Evolutionary conservation across 2,329 filamentous ascomycete genomes (phyloP).

Genomic region (Aspergillus ochraceoroseus): DNA sequence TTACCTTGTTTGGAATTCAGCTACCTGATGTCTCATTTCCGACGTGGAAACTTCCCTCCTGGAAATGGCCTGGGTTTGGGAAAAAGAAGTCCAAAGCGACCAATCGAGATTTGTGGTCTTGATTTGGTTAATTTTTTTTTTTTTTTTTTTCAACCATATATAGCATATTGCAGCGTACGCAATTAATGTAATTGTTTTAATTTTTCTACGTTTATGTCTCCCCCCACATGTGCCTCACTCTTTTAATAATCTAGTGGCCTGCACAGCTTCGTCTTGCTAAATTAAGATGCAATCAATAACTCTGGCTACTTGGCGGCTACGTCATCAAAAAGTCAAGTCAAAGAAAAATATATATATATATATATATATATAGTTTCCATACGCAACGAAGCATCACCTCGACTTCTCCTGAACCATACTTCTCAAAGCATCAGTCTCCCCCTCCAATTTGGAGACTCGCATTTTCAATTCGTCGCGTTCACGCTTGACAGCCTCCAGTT

Average conservation of each 20-base stretch:
- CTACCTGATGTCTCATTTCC: constrained; percentile 10
- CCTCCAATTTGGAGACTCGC: constrained; percentile 34
- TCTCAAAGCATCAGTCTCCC: constrained; percentile 34
- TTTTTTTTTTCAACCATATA: no score
- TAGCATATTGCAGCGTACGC: no score
- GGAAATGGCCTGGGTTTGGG: background rate
- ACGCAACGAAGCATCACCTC: background rate
- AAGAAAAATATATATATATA: background rate
- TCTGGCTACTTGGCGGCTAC: no score
- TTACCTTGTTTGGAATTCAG: constrained; percentile 14
- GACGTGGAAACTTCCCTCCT: constrained; percentile 10
- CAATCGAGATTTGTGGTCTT: background rate
- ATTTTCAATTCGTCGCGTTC: constrained; percentile 37
- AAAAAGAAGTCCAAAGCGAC: constrained; percentile 6
- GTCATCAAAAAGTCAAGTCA: no score
- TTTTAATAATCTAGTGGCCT: no score
- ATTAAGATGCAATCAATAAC: no score
- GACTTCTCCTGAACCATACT: constrained; percentile 20
- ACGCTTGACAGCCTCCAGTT: constrained; percentile 29
- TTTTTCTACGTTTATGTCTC: no score
- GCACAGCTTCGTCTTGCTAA: no score
- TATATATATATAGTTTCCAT: no score
- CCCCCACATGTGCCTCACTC: no score
- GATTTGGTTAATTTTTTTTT: constrained; percentile 3
- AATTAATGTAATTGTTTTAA: no score